phyloP scores from a whole-genome alignment of 805 yeast species.

The Wickerhamomyces bisporus region DNA sequence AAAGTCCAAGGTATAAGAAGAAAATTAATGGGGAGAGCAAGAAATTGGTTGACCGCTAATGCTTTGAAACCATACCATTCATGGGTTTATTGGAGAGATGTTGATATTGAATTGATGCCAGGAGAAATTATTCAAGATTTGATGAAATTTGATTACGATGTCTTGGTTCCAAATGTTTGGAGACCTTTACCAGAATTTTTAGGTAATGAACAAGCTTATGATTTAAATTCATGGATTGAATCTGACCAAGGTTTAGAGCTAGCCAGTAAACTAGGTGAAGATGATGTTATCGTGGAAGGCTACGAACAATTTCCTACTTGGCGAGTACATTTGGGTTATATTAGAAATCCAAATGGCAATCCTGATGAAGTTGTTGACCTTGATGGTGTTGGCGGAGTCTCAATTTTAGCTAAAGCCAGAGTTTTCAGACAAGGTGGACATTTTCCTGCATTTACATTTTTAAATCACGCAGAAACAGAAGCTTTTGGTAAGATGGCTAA shows the following conservation, averaged over 20 bases:
- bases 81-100: slow-evolving; percentile 92
- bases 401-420: slow-evolving; percentile 69
- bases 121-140: slow-evolving; percentile 68
- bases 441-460: slow-evolving; percentile 79
- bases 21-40: slow-evolving; percentile 80
- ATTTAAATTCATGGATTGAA: slow-evolving; percentile 95
- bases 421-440: slow-evolving; percentile 75
- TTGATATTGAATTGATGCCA: slow-evolving; percentile 77
- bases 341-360: slow-evolving; percentile 56
- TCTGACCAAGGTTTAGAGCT: slow-evolving; percentile 67
- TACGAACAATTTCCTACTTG: slow-evolving; percentile 84
- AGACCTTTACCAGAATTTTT: slow-evolving; percentile 91
- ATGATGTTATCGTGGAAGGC: slow-evolving; percentile 85
- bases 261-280: slow-evolving; percentile 63
- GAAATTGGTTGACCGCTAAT: slow-evolving; percentile 75
- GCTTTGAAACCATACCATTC: slow-evolving; percentile 80
- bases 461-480: slow-evolving; percentile 85
- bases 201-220: slow-evolving; percentile 91
- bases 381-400: slow-evolving; percentile 88
- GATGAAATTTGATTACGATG: slow-evolving; percentile 67
- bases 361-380: slow-evolving; percentile 60
- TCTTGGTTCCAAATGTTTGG: slow-evolving; percentile 89
- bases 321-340: slow-evolving; percentile 76
- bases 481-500: slow-evolving; percentile 82
- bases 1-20: slow-evolving; percentile 82